Conservation (phyloP, 1,284 basidiomycete genomes). For the Fomes fomentarius region DNA sequence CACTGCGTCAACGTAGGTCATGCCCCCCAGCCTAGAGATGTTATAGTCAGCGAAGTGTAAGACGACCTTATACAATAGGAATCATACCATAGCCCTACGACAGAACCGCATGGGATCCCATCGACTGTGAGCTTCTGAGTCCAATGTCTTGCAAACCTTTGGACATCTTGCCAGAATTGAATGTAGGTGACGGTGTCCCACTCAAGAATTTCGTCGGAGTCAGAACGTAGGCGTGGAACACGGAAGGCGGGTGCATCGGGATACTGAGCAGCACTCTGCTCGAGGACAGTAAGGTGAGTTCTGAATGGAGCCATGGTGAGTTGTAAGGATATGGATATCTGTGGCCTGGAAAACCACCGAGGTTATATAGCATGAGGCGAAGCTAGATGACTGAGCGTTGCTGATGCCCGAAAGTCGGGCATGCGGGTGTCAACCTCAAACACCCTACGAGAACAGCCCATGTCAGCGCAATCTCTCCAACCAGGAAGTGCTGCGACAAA, state of each 20-base stretch:
- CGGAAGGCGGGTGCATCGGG: constrained; percentile 53
- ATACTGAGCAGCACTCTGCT: constrained; percentile 46
- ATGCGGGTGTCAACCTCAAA: constrained; percentile 26
- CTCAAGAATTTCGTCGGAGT: constrained; percentile 37
- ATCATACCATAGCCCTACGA: constrained; percentile 68
- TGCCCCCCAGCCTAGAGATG: constrained; percentile 60
- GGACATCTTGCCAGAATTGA: constrained; percentile 57
- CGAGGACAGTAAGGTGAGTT: constrained; percentile 55
- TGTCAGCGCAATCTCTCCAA: constrained; percentile 20
- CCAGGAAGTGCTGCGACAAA: constrained; percentile 10
- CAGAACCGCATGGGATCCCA: constrained; percentile 52
- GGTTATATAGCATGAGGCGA: constrained; percentile 19
- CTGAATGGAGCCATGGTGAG: constrained; percentile 30
- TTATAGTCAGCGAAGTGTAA: constrained; percentile 12
- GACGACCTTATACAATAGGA: constrained; percentile 6
- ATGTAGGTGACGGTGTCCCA: constrained; percentile 58
- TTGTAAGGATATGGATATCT: constrained; percentile 19
- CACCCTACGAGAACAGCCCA: constrained; percentile 20
- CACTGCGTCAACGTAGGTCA: constrained; percentile 66
- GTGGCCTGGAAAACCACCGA: constrained; percentile 1
- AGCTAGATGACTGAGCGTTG: constrained; percentile 22
- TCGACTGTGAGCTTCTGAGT: constrained; percentile 43
- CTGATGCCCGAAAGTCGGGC: constrained; percentile 21
- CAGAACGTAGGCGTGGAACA: constrained; percentile 44
- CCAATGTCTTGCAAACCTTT: constrained; percentile 60